A percentile compares a stretch with the other conserved stretches of the same genome.
These are phyloP conservation scores for Berkeleyomyces rouxiae DNA, from an alignment of 2,329 filamentous ascomycete species.

Conservation along the genomic window DNA sequence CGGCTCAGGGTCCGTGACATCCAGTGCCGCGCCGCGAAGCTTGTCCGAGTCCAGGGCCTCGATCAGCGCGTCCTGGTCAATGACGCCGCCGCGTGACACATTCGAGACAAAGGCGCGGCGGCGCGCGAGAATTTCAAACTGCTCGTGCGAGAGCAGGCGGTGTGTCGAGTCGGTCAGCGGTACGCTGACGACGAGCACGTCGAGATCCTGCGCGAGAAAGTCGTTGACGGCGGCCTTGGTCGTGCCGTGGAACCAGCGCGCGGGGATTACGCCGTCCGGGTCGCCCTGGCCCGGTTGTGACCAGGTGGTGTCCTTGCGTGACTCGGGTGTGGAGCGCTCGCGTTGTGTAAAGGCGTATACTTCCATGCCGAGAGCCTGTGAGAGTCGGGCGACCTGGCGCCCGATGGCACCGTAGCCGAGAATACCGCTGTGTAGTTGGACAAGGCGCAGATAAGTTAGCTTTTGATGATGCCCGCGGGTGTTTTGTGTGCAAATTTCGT, in stretches of 20 bases:
- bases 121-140: constrained; percentile 30
- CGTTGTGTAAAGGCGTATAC: constrained; percentile 61
- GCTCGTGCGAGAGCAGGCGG: constrained; percentile 32
- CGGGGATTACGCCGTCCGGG: constrained; percentile 30
- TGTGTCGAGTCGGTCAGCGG: constrained; percentile 33
- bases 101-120: constrained; percentile 49
- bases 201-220: constrained; percentile 34
- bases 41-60: constrained; percentile 34
- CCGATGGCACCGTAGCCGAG: constrained; percentile 39
- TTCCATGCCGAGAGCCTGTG: constrained; percentile 49
- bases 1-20: constrained; percentile 68
- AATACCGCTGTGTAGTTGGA: constrained; percentile 26
- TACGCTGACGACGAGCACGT: constrained; percentile 34
- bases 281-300: constrained; percentile 50
- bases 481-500: not conserved
- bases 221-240: constrained; percentile 28
- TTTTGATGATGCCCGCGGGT: not conserved
- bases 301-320: constrained; percentile 46
- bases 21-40: constrained; percentile 50
- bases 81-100: constrained; percentile 44
- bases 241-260: constrained; percentile 34
- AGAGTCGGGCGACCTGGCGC: constrained; percentile 37
- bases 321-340: constrained; percentile 48
- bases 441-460: not conserved
- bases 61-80: constrained; percentile 40